Percentiles rank a stretch among this genome's conserved stretches.
Evolutionary conservation across 2,329 filamentous ascomycete genomes (phyloP).

Genomic region (Gaeumannomyces tritici): DNA sequence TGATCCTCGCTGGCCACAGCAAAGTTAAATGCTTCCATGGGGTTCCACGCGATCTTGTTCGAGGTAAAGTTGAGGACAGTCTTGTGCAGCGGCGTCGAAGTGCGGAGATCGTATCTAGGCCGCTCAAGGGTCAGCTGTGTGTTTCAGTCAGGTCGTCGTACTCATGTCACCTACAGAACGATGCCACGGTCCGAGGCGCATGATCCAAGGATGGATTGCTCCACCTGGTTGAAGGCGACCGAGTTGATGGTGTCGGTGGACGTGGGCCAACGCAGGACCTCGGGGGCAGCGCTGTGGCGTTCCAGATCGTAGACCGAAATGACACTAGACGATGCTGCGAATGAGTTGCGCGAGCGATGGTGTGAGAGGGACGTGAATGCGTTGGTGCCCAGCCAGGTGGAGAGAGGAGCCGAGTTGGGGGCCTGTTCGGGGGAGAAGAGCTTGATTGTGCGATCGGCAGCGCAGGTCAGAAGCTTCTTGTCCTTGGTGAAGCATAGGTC

Average conservation of each 20-base stretch:
- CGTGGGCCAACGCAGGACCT: slow-evolving; percentile 80
- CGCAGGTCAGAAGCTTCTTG: slow-evolving; percentile 76
- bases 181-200: slow-evolving; percentile 78
- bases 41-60: slow-evolving; percentile 86
- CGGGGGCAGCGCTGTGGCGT: slow-evolving; percentile 68
- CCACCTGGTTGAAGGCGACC: slow-evolving; percentile 84
- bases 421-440: slow-evolving; percentile 80
- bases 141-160: neutral
- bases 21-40: slow-evolving; percentile 63
- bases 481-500: slow-evolving; percentile 83
- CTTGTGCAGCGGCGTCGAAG: slow-evolving; percentile 72
- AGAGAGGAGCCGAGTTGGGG: slow-evolving; percentile 55
- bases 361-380: slow-evolving; percentile 78
- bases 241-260: slow-evolving; percentile 83
- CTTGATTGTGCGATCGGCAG: slow-evolving; percentile 73
- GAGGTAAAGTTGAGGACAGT: slow-evolving; percentile 72
- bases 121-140: neutral
- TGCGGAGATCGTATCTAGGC: slow-evolving; percentile 69
- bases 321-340: slow-evolving; percentile 62
- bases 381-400: slow-evolving; percentile 70
- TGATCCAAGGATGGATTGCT: slow-evolving; percentile 83
- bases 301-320: slow-evolving; percentile 87
- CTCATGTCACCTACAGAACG: slow-evolving; percentile 40
- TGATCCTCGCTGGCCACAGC: slow-evolving; percentile 92
- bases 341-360: slow-evolving; percentile 68